A percentile compares a stretch with the other conserved stretches of the same genome.
Evolutionary conservation across 2,329 filamentous ascomycete species (phyloP).

Genomic region (Fusarium transvaalense): DNA sequence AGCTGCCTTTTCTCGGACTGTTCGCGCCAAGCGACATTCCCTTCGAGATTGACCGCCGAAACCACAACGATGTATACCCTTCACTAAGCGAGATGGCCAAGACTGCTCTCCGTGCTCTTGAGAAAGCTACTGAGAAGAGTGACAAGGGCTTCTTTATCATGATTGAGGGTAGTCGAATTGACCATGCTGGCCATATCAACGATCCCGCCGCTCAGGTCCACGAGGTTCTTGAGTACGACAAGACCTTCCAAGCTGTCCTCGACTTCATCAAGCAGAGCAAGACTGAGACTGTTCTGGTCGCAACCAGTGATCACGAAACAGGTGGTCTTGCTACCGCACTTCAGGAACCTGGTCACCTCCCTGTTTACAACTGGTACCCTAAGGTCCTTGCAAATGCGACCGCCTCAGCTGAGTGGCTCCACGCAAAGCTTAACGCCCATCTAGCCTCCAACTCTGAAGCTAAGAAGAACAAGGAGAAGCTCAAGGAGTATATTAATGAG

Average conservation of each 20-base stretch:
- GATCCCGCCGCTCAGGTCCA: slow-evolving; percentile 87
- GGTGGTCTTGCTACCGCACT: slow-evolving; percentile 87
- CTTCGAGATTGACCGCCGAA: slow-evolving; percentile 90
- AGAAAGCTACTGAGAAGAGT: slow-evolving; percentile 82
- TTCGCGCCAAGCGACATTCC: slow-evolving; percentile 88
- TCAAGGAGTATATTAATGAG: slow-evolving; percentile 75
- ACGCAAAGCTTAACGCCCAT: slow-evolving; percentile 71
- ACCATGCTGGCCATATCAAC: slow-evolving; percentile 91
- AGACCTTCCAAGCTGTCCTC: slow-evolving; percentile 82
- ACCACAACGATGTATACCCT: slow-evolving; percentile 83
- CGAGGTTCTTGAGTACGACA: slow-evolving; percentile 96
- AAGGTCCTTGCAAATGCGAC: slow-evolving; percentile 80
- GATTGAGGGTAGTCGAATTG: slow-evolving; percentile 97
- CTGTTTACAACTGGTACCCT: slow-evolving; percentile 83
- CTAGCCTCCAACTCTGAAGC: slow-evolving; percentile 58
- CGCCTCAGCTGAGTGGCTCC: slow-evolving; percentile 80
- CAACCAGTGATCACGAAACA: slow-evolving; percentile 96
- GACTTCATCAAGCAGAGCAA: slow-evolving; percentile 84
- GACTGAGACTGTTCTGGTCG: slow-evolving; percentile 83
- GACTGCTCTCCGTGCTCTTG: slow-evolving; percentile 83
- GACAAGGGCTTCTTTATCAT: slow-evolving; percentile 98
- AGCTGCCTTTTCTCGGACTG: slow-evolving; percentile 87
- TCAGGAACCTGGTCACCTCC: slow-evolving; percentile 67
- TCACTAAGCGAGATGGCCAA: slow-evolving; percentile 91
- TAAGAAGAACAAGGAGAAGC: slow-evolving; percentile 53